Conservation (phyloP, 352 stramenopile species). For the Phytophthora syringae region DNA sequence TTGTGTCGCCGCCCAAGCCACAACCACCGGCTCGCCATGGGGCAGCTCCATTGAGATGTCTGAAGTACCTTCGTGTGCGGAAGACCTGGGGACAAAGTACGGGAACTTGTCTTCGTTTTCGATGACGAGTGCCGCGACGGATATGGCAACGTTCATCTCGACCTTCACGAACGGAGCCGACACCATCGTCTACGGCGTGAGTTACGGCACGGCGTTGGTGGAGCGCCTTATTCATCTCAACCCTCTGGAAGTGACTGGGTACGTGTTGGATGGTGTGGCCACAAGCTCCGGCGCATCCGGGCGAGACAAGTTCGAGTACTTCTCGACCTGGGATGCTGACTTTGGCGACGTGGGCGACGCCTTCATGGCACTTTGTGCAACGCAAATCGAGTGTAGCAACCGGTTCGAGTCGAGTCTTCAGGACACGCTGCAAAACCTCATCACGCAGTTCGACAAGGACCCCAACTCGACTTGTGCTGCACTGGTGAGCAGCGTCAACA, state of each 20-base stretch:
- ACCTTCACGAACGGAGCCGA: constrained; percentile 31
- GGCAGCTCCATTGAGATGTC: constrained; percentile 23
- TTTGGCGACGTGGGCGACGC: constrained; percentile 42
- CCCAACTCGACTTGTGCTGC: constrained; percentile 33
- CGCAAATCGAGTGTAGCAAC: constrained; percentile 22
- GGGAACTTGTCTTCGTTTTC: constrained; percentile 52
- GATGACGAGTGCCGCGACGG: constrained; percentile 45
- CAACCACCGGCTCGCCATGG: too few relatives aligned
- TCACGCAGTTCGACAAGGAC: constrained; percentile 32
- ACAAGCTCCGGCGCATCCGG: too few relatives aligned
- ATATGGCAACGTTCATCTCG: constrained; percentile 41
- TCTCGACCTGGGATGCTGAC: constrained; percentile 44
- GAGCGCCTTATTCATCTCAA: constrained; percentile 57
- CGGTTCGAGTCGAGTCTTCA: constrained; percentile 25
- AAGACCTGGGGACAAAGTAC: constrained; percentile 45
- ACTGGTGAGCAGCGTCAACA: constrained; percentile 11
- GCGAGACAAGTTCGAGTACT: too few relatives aligned
- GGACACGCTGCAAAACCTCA: constrained; percentile 24
- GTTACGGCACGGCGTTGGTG: constrained; percentile 55
- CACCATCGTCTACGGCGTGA: constrained; percentile 51
- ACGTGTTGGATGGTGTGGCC: too few relatives aligned
- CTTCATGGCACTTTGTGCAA: constrained; percentile 34
- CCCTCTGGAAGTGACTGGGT: too few relatives aligned
- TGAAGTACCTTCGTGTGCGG: constrained; percentile 41
- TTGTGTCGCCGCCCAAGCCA: too few relatives aligned